These are phyloP conservation scores for Comarum palustre DNA, from an alignment of 306 rosid genomes.

Conservation along the genomic window DNA sequence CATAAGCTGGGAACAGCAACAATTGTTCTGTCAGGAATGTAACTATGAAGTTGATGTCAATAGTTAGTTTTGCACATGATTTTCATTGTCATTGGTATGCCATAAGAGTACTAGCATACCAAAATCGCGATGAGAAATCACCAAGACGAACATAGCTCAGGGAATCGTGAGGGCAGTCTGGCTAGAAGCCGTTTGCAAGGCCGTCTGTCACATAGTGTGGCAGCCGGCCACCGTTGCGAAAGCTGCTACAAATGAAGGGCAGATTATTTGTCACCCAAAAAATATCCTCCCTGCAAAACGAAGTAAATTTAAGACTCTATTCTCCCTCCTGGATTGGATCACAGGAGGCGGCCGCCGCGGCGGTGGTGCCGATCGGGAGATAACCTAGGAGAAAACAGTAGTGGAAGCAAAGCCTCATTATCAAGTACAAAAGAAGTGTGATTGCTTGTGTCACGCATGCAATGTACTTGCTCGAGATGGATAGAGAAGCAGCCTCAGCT, in stretches of 20 bases:
- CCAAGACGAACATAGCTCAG: background rate
- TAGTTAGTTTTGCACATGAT: background rate
- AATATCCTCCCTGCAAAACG: background rate
- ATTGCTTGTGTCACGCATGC: slow-evolving; percentile 88
- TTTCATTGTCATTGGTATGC: background rate
- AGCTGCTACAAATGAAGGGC: background rate
- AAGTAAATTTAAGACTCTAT: background rate
- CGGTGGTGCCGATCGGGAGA: background rate
- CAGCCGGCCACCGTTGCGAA: background rate
- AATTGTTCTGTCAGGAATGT: background rate
- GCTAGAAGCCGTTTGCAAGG: background rate
- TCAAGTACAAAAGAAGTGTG: slow-evolving; percentile 73
- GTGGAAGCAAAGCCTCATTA: slow-evolving; percentile 27
- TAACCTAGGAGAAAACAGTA: slow-evolving; percentile 5
- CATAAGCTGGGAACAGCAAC: slow-evolving; percentile 1
- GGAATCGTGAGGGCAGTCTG: background rate
- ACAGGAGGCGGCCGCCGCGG: background rate
- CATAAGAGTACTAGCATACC: background rate
- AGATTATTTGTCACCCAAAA: background rate
- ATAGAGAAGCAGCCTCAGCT: slow-evolving; percentile 47
- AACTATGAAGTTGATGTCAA: background rate
- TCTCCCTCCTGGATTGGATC: background rate
- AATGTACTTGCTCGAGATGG: slow-evolving; percentile 85
- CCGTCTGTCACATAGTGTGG: background rate
- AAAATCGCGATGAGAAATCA: background rate